These are phyloP conservation scores for Penicillium sp. DNA, from an alignment of 2,329 filamentous ascomycete genomes.

Conservation along the genomic window DNA sequence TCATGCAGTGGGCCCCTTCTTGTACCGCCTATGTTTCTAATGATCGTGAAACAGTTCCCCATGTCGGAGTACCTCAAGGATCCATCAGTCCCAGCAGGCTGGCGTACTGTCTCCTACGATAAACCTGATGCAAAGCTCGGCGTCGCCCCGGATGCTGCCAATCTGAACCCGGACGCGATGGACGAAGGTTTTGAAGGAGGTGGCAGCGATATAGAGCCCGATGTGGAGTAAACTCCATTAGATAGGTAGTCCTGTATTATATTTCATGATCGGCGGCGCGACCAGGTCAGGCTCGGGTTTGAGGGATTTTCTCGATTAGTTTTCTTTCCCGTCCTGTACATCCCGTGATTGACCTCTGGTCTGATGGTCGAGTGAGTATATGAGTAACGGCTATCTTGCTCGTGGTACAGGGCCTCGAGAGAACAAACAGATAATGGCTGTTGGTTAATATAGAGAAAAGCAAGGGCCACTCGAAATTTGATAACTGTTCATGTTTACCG, in stretches of 20 bases:
- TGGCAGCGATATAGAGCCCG: conserved; percentile 40
- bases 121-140: conserved; percentile 40
- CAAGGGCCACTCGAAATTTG: too few relatives aligned
- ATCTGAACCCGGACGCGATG: conserved; percentile 49
- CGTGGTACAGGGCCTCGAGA: too few relatives aligned
- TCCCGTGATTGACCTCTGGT: not conserved
- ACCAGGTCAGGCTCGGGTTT: conserved; percentile 4
- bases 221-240: conserved; percentile 18
- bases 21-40: not conserved
- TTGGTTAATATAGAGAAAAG: too few relatives aligned
- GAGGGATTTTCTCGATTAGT: not conserved
- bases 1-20: not conserved
- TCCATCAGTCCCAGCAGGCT: conserved; percentile 50
- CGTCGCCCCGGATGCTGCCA: conserved; percentile 38
- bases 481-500: too few relatives aligned
- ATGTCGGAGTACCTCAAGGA: conserved; percentile 65
- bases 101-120: conserved; percentile 58
- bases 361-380: not conserved
- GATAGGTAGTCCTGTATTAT: conserved; percentile 17
- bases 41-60: conserved; percentile 54
- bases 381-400: too few relatives aligned
- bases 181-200: conserved; percentile 41
- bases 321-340: conserved; percentile 1
- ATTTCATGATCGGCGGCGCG: conserved; percentile 14
- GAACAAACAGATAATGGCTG: too few relatives aligned